These are phyloP conservation scores for Daldinia childiae DNA, from an alignment of 495 filamentous ascomycete genomes.

Conservation along the genomic window DNA sequence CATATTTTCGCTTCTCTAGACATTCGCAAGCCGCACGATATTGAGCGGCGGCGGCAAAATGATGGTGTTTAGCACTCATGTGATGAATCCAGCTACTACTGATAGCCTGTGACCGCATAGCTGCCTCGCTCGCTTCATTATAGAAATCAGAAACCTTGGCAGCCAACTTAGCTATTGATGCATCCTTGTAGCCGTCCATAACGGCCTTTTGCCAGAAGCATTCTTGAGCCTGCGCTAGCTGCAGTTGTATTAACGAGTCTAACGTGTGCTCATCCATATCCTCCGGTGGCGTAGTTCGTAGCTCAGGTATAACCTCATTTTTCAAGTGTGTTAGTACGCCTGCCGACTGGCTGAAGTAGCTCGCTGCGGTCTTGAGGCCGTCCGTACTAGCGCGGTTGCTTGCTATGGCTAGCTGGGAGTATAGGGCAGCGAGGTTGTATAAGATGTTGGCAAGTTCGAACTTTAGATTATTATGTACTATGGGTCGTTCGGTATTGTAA, in stretches of 20 bases:
- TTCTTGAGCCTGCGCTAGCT: slow-evolving; percentile 93
- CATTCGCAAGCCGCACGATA: slow-evolving; percentile 94
- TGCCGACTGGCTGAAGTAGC: slow-evolving; percentile 89
- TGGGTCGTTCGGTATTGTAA: slow-evolving; percentile 82
- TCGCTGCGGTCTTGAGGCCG: slow-evolving; percentile 87
- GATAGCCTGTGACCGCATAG: slow-evolving; percentile 86
- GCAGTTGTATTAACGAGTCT: slow-evolving; percentile 81
- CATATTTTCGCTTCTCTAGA: slow-evolving; percentile 92
- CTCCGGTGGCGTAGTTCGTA: slow-evolving; percentile 81
- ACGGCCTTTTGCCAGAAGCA: slow-evolving; percentile 99
- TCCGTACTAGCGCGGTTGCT: slow-evolving; percentile 81
- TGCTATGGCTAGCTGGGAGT: slow-evolving; percentile 87
- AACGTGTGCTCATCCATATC: slow-evolving; percentile 94
- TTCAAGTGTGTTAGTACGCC: slow-evolving; percentile 86
- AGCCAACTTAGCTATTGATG: slow-evolving; percentile 87
- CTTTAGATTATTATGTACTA: slow-evolving; percentile 89
- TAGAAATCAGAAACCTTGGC: slow-evolving; percentile 94
- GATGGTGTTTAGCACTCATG: slow-evolving; percentile 95
- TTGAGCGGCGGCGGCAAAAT: slow-evolving; percentile 96
- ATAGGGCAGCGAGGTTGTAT: slow-evolving; percentile 91
- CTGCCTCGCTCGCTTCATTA: slow-evolving; percentile 81
- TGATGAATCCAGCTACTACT: slow-evolving; percentile 98
- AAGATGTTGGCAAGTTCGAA: slow-evolving; percentile 95
- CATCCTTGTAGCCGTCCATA: slow-evolving; percentile 91
- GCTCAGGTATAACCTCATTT: slow-evolving; percentile 79